Percentiles rank a stretch among this genome's conserved stretches.
Conservation (phyloP, 2,329 filamentous ascomycete species). For the Phaeosphaeriaceae sp. region DNA sequence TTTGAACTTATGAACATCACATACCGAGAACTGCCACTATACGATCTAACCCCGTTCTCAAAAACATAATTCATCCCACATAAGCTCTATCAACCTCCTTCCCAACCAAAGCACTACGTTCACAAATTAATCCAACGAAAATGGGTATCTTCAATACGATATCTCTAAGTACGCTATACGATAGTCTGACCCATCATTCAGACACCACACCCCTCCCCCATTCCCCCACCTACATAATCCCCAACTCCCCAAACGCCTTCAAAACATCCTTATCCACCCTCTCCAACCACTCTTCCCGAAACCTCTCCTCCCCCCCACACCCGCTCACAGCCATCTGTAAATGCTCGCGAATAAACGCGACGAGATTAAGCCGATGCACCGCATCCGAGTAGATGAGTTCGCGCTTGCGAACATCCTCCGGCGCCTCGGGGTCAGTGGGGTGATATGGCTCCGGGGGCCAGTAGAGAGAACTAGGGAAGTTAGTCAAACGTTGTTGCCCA, state of each 20-base stretch:
- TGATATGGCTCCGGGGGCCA: constrained; percentile 45
- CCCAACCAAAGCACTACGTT: too few relatives aligned
- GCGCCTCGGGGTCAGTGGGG: constrained; percentile 47
- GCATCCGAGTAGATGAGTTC: constrained; percentile 66
- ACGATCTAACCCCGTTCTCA: too few relatives aligned
- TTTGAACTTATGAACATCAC: too few relatives aligned
- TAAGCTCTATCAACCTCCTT: too few relatives aligned
- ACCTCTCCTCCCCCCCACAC: constrained; percentile 68
- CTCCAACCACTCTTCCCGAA: constrained; percentile 71
- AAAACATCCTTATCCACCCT: constrained; percentile 79
- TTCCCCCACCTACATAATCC: constrained; percentile 36
- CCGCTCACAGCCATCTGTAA: constrained; percentile 65
- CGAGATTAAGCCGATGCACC: constrained; percentile 69
- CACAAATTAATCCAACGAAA: too few relatives aligned
- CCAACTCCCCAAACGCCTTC: constrained; percentile 60
- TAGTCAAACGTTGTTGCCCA: too few relatives aligned
- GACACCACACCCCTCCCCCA: too few relatives aligned
- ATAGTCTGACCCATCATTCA: too few relatives aligned
- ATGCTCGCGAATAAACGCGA: constrained; percentile 68
- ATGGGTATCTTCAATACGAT: too few relatives aligned
- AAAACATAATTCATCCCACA: too few relatives aligned
- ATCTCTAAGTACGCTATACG: too few relatives aligned
- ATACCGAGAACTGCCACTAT: too few relatives aligned
- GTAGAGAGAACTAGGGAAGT: constrained; percentile 50
- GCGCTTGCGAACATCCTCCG: constrained; percentile 55